These are phyloP conservation scores for Plenodomus tracheiphilus DNA, from an alignment of 2,329 filamentous ascomycete genomes.

Conservation along the genomic window DNA sequence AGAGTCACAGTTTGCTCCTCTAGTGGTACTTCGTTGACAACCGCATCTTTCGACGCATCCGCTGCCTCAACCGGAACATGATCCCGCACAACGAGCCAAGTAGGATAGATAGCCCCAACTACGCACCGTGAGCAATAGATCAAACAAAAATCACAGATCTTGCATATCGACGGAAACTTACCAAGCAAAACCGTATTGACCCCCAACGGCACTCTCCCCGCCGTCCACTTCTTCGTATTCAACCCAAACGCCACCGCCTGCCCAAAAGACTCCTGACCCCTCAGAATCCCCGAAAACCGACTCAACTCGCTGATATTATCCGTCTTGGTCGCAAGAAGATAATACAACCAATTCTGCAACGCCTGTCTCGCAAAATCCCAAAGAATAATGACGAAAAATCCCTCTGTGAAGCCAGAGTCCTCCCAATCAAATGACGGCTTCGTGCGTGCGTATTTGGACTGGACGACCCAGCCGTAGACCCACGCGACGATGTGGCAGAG, in stretches of 20 bases:
- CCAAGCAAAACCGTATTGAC: constrained; percentile 43
- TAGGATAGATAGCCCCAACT: constrained; percentile 30
- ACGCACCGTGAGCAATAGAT: neutral
- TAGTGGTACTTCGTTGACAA: too few species aligned
- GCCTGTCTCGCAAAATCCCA: constrained; percentile 58
- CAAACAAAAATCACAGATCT: too few species aligned
- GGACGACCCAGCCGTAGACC: constrained; percentile 58
- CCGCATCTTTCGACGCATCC: constrained; percentile 1
- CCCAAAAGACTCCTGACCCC: constrained; percentile 52
- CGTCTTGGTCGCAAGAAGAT: constrained; percentile 58
- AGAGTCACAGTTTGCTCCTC: too few species aligned
- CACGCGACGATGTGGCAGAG: constrained; percentile 53
- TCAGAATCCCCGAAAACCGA: constrained; percentile 49
- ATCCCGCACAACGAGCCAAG: constrained; percentile 35
- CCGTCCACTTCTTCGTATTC: constrained; percentile 50
- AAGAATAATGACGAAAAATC: constrained; percentile 54
- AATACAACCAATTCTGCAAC: constrained; percentile 61
- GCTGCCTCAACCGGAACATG: constrained; percentile 31
- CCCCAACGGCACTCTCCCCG: constrained; percentile 48
- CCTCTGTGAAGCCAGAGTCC: constrained; percentile 49
- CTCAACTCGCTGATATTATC: constrained; percentile 59
- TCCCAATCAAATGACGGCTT: constrained; percentile 49
- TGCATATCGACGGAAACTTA: neutral
- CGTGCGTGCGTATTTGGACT: constrained; percentile 54
- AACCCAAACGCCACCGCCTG: constrained; percentile 51